Percentiles rank a stretch among this genome's conserved stretches.
These are phyloP conservation scores for Sordariomycetes sp. DNA, from an alignment of 2,329 filamentous ascomycete species.

Conservation along the genomic window DNA sequence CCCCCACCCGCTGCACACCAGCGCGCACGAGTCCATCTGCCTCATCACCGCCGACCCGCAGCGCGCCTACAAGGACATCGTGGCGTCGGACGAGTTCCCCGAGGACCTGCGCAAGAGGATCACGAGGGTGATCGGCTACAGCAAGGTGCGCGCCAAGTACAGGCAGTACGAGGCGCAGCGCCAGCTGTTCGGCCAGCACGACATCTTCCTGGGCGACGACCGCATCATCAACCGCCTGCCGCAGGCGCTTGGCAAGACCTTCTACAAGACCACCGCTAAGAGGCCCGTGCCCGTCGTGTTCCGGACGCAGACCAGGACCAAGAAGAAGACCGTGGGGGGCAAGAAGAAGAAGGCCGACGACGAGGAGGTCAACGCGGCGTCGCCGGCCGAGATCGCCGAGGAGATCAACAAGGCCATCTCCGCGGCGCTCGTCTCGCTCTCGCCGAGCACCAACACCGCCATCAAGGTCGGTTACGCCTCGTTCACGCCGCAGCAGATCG, in stretches of 20 bases:
- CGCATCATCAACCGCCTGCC: constrained; percentile 68
- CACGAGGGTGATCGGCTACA: constrained; percentile 67
- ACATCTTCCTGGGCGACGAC: constrained; percentile 89
- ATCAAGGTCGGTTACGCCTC: constrained; percentile 68
- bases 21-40: constrained; percentile 62
- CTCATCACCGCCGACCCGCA: constrained; percentile 76
- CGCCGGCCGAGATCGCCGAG: constrained; percentile 57
- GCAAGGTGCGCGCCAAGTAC: constrained; percentile 74
- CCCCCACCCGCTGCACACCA: constrained; percentile 64
- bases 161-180: constrained; percentile 79
- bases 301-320: constrained; percentile 39
- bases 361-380: constrained; percentile 32
- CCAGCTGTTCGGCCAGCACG: constrained; percentile 76
- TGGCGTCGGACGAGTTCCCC: constrained; percentile 64
- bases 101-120: constrained; percentile 55
- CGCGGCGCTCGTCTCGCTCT: constrained; percentile 71
- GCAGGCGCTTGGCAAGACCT: constrained; percentile 75
- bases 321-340: constrained; percentile 33
- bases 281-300: constrained; percentile 77
- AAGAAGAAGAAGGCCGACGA: constrained; percentile 24
- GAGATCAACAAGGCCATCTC: constrained; percentile 72
- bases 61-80: constrained; percentile 80
- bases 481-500: constrained; percentile 65
- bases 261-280: constrained; percentile 77
- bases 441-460: constrained; percentile 67